Base-by-base conservation (phyloP, 495 filamentous ascomycete genomes). In the Staphylotrichum longicolle region DNA sequence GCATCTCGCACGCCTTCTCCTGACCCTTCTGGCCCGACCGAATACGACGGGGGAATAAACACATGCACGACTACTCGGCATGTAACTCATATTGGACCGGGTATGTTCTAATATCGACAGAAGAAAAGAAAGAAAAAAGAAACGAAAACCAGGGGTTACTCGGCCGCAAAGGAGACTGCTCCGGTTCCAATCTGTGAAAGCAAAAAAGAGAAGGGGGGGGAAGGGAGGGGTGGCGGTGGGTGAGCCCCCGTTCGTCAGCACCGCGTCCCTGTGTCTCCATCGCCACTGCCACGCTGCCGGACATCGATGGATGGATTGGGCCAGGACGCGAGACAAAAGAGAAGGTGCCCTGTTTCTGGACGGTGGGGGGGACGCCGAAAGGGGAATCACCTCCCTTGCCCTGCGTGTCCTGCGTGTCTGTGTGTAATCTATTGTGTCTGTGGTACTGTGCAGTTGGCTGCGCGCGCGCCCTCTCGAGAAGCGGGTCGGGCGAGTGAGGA, bases 261-360 rank as follows among this genome's bases (percentile, higher is more conserved):
- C 37, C 37, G 37, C 10, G 5, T 39, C 37, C 6, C 37, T 7
- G 11, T 15, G 35, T 27, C n/a, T 9, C 56, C 56, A 56, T 58
- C 45, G 44, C 33, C 56, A 32, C 44, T 58, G 33, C 12, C 34
- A 58, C 56, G 37, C 44, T 40, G 27, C n/a, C 27, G 7, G 9
- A 11, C 15, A 3, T 46, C 40, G 15, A 5, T 57, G 56, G 56
- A 32, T 49, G 44, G 30, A 45, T 56, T 56, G 54, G 30, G 54
- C 27, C 54, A 46, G 46, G 40, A 20, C 27, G 54, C 54, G 40
- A 46, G 32, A 45, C 54, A 56, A 41, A 46, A 56, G 12, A 56
- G 54, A 45, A 56, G 54, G 40, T 56, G 41, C 41, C 54, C 41
- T 45, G 54, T 15, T 34, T 56, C 40, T 46, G 54, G 54, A 6